These are phyloP conservation scores for Eurotiales sp. DNA, from an alignment of 2,329 filamentous ascomycete species.

Conservation along the genomic window DNA sequence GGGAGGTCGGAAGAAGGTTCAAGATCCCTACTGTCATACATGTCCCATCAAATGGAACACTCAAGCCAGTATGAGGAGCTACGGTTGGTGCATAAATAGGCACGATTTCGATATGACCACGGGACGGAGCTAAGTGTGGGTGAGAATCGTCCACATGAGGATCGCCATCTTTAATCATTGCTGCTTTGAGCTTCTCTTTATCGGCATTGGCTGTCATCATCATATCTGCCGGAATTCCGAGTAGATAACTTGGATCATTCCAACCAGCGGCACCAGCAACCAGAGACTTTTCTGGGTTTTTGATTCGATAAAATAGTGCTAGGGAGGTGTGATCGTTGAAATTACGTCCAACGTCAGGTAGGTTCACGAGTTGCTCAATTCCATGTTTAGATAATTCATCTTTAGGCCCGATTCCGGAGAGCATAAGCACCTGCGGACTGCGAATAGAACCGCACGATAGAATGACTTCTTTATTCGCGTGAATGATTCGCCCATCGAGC, in stretches of 20 bases:
- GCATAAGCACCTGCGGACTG: slow-evolving; percentile 60
- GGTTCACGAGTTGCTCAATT: slow-evolving; percentile 54
- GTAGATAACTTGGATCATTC: not conserved
- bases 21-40: not conserved
- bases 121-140: slow-evolving; percentile 1
- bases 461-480: slow-evolving; percentile 3
- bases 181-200: not conserved
- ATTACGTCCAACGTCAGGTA: slow-evolving; percentile 49
- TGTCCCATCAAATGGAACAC: slow-evolving; percentile 3
- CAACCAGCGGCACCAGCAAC: not conserved
- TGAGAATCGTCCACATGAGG: not conserved
- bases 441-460: slow-evolving; percentile 4
- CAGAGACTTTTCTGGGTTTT: slow-evolving; percentile 2
- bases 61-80: not conserved
- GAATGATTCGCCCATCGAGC: not conserved
- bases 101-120: slow-evolving; percentile 6
- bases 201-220: not conserved
- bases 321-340: slow-evolving; percentile 53
- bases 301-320: not conserved
- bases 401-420: slow-evolving; percentile 58
- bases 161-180: not conserved
- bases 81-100: slow-evolving; percentile 1
- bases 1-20: slow-evolving; percentile 4
- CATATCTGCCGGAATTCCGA: not conserved
- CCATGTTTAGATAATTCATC: slow-evolving; percentile 50